A percentile compares a stretch with the other conserved stretches of the same genome.
Evolutionary conservation across 1,284 basidiomycete species (phyloP).

Genomic region (Tilletia indica): DNA sequence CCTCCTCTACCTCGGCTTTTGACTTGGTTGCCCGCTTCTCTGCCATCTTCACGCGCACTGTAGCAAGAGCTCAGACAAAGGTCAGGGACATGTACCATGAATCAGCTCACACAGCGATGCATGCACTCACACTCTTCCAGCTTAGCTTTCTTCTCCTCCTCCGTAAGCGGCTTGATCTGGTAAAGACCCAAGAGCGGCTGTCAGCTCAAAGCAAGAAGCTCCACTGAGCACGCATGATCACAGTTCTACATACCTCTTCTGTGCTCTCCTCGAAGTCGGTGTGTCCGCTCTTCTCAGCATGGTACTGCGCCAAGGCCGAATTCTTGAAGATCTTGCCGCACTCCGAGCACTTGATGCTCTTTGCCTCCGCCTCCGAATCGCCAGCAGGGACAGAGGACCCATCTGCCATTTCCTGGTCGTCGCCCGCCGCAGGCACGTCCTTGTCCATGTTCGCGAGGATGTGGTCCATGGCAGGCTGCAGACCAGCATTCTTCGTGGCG

Average conservation of each 20-base stretch:
- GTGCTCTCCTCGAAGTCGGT: conserved; percentile 83
- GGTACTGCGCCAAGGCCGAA: conserved; percentile 83
- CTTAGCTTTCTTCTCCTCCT: conserved; percentile 84
- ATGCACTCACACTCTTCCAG: conserved; percentile 65
- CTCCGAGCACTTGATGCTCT: conserved; percentile 51
- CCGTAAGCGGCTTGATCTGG: conserved; percentile 82
- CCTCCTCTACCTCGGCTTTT: conserved; percentile 43
- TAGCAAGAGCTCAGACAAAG: not conserved
- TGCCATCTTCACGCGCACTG: conserved; percentile 47
- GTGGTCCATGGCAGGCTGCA: conserved; percentile 53
- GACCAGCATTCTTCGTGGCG: conserved; percentile 37
- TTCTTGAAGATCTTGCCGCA: conserved; percentile 63
- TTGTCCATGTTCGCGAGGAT: conserved; percentile 49
- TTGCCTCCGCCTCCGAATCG: not conserved
- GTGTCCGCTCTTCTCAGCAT: conserved; percentile 92
- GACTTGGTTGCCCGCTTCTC: conserved; percentile 47
- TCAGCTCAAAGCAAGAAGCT: too few species aligned
- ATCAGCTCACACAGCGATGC: not conserved
- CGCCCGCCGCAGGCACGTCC: conserved; percentile 30
- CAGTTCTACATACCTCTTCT: conserved; percentile 69
- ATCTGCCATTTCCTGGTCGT: not conserved
- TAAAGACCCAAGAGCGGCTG: too few species aligned
- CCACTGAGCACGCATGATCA: too few species aligned
- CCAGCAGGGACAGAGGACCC: not conserved
- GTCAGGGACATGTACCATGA: not conserved